Percentiles rank a stretch among this genome's conserved stretches.
These are phyloP conservation scores for Allomyces arbusculus DNA, from an alignment of 192 early-diverging fungal species.

Conservation along the genomic window DNA sequence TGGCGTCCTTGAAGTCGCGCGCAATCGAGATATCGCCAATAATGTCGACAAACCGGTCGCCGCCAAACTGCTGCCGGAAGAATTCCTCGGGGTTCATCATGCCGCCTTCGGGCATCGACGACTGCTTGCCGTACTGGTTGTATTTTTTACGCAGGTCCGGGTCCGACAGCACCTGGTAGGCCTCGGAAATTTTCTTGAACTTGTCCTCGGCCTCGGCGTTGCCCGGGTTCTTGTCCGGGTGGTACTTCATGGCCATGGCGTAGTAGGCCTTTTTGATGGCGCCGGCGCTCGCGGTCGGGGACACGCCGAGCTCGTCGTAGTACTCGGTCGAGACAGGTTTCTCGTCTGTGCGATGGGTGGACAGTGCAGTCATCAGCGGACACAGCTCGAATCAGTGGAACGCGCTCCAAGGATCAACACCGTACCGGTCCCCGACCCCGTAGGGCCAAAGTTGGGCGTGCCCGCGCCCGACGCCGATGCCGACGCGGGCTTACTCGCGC, in stretches of 20 bases:
- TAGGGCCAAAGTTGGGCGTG: conserved; percentile 5
- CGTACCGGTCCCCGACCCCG: neutral
- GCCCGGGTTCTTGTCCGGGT: conserved; percentile 69
- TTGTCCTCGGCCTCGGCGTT: conserved; percentile 44
- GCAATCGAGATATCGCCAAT: conserved; percentile 97
- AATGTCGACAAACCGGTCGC: conserved; percentile 88
- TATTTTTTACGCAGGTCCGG: conserved; percentile 68
- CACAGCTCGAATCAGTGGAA: neutral
- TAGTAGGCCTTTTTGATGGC: conserved; percentile 92
- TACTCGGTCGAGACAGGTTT: conserved; percentile 62
- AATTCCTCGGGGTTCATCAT: conserved; percentile 80
- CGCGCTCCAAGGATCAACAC: neutral
- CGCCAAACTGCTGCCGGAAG: conserved; percentile 92
- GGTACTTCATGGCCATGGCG: conserved; percentile 56
- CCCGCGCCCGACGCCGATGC: conserved; percentile 9
- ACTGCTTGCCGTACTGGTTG: conserved; percentile 60
- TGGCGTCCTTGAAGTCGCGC: conserved; percentile 67
- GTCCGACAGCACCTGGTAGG: conserved; percentile 89
- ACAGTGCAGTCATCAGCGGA: neutral
- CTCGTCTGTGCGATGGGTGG: conserved; percentile 28
- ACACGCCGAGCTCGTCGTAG: conserved; percentile 73
- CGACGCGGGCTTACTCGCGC: conserved; percentile 3
- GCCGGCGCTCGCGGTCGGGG: conserved; percentile 44
- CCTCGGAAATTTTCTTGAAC: conserved; percentile 61
- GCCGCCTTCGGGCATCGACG: conserved; percentile 33